Base-by-base conservation (phyloP, 306 rosid genomes). In the Prosopis cineraria region DNA sequence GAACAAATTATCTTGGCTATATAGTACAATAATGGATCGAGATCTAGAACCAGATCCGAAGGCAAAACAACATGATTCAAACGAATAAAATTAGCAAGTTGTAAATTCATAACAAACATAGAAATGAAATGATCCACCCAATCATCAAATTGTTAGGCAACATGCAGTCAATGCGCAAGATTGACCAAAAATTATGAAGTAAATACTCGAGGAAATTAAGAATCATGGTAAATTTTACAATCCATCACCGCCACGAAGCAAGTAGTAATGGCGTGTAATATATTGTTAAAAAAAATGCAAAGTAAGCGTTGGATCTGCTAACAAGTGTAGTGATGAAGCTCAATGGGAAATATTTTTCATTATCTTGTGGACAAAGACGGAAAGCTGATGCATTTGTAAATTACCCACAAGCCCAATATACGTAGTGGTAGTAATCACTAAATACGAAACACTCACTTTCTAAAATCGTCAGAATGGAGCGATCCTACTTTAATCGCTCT, bases 251-350 rank as follows among this genome's bases (percentile, higher is more conserved):
- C 14, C 34, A 81, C 27, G 62, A 80, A 87, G 76, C 78, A 84
- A 82, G 60, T 56, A 82, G 7, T 27, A 29, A n/a, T n/a, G n/a
- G 55, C 24, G 43, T 12, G 22, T 22, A 58, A 52, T 25, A 72
- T 33, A 13, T 31, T 10, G 12, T 31, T 14, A 19, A 58, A 11
- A 37, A 53, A 68, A 45, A 67, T 40, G 63, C 34, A 33, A 73
- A 74, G 24, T 69, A 47, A 77, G 64, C 36, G 82, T 70, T 53
- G 77, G 89, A 85, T 87, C 88, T 85, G 63, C 68, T 19, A 71
- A 27, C 62, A 10, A 45, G 67, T 19, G 47, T 47, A 22, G 68
- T 72, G 44, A 70, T 76, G 31, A 72, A 72, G 73, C 79, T 75
- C 39, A 55, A 75, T 33, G 8, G 5, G 36, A 44, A 50, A 13